phyloP scores from a whole-genome alignment of 176 grass and related monocot species.

The barley (Hordeum vulgare) region MorexV3_pseudomolecules_assembly NC_058521.1:96114996-96115495 shows the following conservation, averaged over 20 bases:
- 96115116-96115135: no score
- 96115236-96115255: neutral
- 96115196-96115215: neutral
- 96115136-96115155: neutral
- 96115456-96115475: neutral
- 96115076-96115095: conserved; percentile 15
- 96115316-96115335: neutral
- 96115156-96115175: neutral
- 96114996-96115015: conserved; percentile 74
- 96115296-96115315: neutral
- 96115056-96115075: conserved; percentile 48
- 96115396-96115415: neutral
- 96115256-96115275: neutral
- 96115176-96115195: neutral
- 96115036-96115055: conserved; percentile 63
- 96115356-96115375: neutral
- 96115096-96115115: no score
- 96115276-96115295: neutral
- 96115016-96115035: conserved; percentile 82
- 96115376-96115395: neutral
- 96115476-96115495: neutral
- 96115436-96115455: neutral
- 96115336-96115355: neutral
- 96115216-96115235: neutral
- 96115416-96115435: neutral